Base-by-base conservation (phyloP, 176 grass and related monocot species). In the Zoysia japonica region DNA sequence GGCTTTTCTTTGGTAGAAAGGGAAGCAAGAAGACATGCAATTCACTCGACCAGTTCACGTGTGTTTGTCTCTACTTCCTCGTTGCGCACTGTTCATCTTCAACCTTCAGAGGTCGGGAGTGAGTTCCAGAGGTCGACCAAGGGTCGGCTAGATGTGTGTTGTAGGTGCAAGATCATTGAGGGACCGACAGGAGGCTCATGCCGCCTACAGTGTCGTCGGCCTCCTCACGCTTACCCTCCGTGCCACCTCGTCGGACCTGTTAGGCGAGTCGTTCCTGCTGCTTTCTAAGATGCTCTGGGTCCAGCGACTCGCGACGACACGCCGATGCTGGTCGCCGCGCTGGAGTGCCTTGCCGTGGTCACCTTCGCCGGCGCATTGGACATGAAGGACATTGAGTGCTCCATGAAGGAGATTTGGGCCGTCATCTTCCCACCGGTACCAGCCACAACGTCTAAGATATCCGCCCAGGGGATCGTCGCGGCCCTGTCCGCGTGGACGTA, bases 191-290 rank as follows among this genome's bases (percentile, higher is more conserved):
- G 79, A 87, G 48, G 79, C 85, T 49, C 19, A 59, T 48, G 73
- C 82, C 28, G 79, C 85, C 9, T 82, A 72, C 85, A 73, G 67
- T 16, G 79, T 49, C 49, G 37, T 82, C 41, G 79, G 79, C 16
- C 71, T 82, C 41, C 85, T 87, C 35, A 73, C 73, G 49, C 59
- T 87, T 67, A 66, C 59, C 7, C 73, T 82, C 67, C 66, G 36
- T 36, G 65, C 56, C 15, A 67, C 56, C 20, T 4, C 73, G 28
- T 9, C 61, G 16, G 59, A 56, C 28, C 65, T 87, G 35, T 48
- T 77, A 0, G 5, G 9, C 17, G 61, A 59, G 51, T 12, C 43
- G 43, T 48, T 55, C 67, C 49, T 49, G 5, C 0, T 13, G 59
- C 49, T 87, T 3, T 0, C 2, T 2, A 3, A 7, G 49, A 67